phyloP scores from a whole-genome alignment of 2,329 filamentous ascomycete species.

The Exophiala xenobiotica region DNA sequence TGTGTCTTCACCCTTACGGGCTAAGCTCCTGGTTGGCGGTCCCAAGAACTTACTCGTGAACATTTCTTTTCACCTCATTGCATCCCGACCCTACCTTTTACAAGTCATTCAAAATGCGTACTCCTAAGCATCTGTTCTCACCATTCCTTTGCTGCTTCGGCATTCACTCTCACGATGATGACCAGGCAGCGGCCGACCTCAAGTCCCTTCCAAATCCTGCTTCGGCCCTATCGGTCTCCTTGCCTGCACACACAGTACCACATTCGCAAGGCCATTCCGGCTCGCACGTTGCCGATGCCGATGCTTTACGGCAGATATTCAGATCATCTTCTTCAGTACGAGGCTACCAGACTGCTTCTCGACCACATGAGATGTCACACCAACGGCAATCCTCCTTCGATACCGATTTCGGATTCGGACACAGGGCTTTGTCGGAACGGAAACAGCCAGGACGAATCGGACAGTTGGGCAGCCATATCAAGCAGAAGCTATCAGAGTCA shows the following conservation, averaged over 20 bases:
- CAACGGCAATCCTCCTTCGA: slow-evolving; percentile 21
- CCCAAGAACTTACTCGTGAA: slow-evolving; percentile 10
- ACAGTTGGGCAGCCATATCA: slow-evolving; percentile 26
- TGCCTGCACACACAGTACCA: slow-evolving; percentile 18
- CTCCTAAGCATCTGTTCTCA: slow-evolving; percentile 10
- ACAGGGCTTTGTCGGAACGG: not conserved
- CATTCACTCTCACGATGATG: slow-evolving; percentile 4
- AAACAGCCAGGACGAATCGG: slow-evolving; percentile 21
- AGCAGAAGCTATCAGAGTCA: slow-evolving; percentile 28
- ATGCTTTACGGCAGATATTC: slow-evolving; percentile 24
- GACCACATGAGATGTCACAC: slow-evolving; percentile 4
- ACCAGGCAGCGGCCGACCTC: slow-evolving; percentile 11
- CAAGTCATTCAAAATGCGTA: slow-evolving; percentile 11
- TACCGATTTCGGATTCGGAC: slow-evolving; percentile 18
- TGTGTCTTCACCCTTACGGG: too few relatives aligned
- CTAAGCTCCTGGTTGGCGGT: too few relatives aligned
- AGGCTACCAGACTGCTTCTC: slow-evolving; percentile 25
- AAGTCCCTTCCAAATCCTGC: slow-evolving; percentile 11
- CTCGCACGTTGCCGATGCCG: slow-evolving; percentile 13
- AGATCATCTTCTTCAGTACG: slow-evolving; percentile 26
- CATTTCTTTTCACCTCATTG: slow-evolving; percentile 18
- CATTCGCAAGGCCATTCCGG: slow-evolving; percentile 13
- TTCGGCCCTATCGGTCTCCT: slow-evolving; percentile 19
- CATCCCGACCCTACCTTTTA: slow-evolving; percentile 11
- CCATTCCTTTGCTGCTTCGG: slow-evolving; percentile 20